Percentiles rank a stretch among this genome's conserved stretches.
phyloP scores from a whole-genome alignment of 371 early-diverging fungal species.

The Sporodiniella umbellata region DNA sequence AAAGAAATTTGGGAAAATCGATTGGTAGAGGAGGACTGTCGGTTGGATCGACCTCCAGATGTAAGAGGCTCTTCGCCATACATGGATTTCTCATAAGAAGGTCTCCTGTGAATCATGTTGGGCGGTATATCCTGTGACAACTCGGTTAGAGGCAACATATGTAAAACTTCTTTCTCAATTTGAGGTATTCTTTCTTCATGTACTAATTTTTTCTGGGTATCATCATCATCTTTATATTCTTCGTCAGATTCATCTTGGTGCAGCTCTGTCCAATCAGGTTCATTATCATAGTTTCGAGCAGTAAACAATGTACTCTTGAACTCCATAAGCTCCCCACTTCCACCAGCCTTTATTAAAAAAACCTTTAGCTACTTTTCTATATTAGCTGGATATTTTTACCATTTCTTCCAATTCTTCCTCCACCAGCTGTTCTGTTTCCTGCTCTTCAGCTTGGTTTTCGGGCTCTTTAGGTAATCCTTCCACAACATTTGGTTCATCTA shows the following conservation, averaged over 20 bases:
- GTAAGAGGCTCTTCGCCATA: constrained; percentile 11
- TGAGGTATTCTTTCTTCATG: constrained; percentile 10
- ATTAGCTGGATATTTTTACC: too few species aligned
- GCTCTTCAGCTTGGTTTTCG: background rate
- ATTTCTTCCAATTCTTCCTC: background rate
- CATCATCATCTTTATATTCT: background rate
- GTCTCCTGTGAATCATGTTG: constrained; percentile 8
- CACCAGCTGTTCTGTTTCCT: background rate
- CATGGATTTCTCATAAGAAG: constrained; percentile 12
- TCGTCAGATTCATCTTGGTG: constrained; percentile 7
- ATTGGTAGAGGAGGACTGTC: background rate
- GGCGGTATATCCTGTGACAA: constrained; percentile 16
- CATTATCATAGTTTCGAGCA: constrained; percentile 13
- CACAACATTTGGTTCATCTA: background rate
- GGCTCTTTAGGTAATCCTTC: too few species aligned
- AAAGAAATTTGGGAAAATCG: constrained; percentile 9
- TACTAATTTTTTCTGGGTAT: background rate
- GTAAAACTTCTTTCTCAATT: constrained; percentile 13
- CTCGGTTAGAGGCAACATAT: constrained; percentile 9
- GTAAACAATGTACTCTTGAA: constrained; percentile 1
- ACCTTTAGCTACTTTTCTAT: background rate
- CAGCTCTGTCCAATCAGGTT: constrained; percentile 24
- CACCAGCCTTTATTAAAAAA: background rate
- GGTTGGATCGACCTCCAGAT: background rate
- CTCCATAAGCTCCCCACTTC: constrained; percentile 8